Base-by-base conservation (phyloP, 2,329 filamentous ascomycete genomes). In the Claviceps sp. region DNA sequence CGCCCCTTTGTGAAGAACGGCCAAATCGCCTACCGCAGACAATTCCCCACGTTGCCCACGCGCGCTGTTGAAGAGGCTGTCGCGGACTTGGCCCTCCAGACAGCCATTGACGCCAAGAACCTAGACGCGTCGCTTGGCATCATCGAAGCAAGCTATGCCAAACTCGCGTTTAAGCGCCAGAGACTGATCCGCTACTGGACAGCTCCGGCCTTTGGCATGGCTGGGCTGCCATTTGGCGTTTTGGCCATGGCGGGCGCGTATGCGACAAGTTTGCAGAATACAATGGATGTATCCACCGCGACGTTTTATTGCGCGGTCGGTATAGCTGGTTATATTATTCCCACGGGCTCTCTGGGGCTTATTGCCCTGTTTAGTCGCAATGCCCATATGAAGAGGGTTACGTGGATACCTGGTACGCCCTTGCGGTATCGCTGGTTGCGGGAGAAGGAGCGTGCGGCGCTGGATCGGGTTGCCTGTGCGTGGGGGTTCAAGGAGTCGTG, bases 351-450 rank as follows among this genome's bases (percentile, higher is more conserved):
- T 9, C 79, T 97, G 50, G 93, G 91, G 2, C 71, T 93, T 43
- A 81, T 97, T 40, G 89, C 91, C 8, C 73, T 94, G 54, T 83
- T 88, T 26, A 96, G 91, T 37, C 77, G 84, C 54, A 96, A 96
- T 67, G 90, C 97, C 65, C 89, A 97, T 68, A 95, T 96, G 87
- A 84, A 85, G 61, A 81, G 93, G 20, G 89, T 97, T 5, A 90
- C 88, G 2, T 98, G 93, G 93, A 76, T 85, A 8, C 81, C 81
- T 0, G 93, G 93, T 11, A 84, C 88, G 37, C 85, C 87, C 22
- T 70, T 97, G 56, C 78, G 85, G 55, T 78, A 88, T 61, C 79
- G 93, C 14, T 97, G 90, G 87, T 67, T 95, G 51, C 77, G 88
- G 37, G 93, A 97, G 65, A 89, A 95, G 57, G 90, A 98, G 72